These are phyloP conservation scores for Penicillium nucicola DNA, from an alignment of 495 filamentous ascomycete species.

Conservation along the genomic window DNA sequence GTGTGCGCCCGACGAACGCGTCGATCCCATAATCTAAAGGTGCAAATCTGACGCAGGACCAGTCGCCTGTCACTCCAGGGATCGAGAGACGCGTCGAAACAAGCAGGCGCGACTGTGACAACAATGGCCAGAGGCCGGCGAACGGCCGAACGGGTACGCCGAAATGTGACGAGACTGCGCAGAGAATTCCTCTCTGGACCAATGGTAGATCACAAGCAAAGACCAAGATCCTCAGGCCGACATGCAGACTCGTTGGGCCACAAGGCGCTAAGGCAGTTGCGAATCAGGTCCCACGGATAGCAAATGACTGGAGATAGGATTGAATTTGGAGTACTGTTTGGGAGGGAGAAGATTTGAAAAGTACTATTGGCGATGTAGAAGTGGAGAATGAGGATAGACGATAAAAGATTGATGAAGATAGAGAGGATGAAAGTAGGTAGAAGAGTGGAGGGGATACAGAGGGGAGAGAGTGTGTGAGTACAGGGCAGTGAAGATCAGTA, in stretches of 20 bases:
- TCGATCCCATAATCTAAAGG: slow-evolving; percentile 53
- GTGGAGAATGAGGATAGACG: slow-evolving; percentile 2
- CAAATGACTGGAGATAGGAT: neutral
- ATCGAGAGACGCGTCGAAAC: slow-evolving; percentile 28
- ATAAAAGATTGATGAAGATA: slow-evolving; percentile 8
- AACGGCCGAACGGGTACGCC: neutral
- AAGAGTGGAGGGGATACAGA: slow-evolving; percentile 9
- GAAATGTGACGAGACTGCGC: slow-evolving; percentile 13
- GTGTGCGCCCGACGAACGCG: slow-evolving; percentile 60
- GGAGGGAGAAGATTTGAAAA: too few species aligned
- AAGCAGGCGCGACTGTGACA: slow-evolving; percentile 10
- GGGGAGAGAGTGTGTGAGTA: too few species aligned
- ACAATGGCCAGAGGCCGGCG: slow-evolving; percentile 6
- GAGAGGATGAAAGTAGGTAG: neutral
- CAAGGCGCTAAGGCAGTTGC: slow-evolving; percentile 16
- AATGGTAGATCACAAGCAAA: slow-evolving; percentile 10
- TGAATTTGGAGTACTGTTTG: neutral
- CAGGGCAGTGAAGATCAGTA: neutral
- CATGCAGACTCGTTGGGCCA: slow-evolving; percentile 28
- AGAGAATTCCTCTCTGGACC: slow-evolving; percentile 17
- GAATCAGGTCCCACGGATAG: slow-evolving; percentile 7
- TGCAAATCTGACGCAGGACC: neutral
- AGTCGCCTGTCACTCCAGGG: slow-evolving; percentile 15
- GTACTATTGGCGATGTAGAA: neutral
- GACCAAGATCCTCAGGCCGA: slow-evolving; percentile 22